A percentile compares a stretch with the other conserved stretches of the same genome.
Evolutionary conservation across 2,329 filamentous ascomycete genomes (phyloP).

Genomic region (Scytalidium lignicola): DNA sequence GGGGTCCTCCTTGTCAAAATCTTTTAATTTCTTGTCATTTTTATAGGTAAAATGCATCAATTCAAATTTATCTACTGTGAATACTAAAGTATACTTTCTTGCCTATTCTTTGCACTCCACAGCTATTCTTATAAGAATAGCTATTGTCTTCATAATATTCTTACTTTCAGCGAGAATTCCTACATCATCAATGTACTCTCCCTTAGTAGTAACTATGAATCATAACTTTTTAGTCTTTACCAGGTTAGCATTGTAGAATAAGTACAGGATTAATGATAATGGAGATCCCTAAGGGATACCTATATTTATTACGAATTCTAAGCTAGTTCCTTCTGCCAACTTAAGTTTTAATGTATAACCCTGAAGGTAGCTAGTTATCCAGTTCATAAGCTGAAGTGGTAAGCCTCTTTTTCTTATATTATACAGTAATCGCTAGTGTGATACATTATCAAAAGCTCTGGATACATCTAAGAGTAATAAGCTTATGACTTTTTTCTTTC

Average conservation of each 20-base stretch:
- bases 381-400: constrained; percentile 14
- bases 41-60: constrained; percentile 23
- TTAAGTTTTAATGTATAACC: constrained; percentile 14
- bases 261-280: constrained; percentile 27
- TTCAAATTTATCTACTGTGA: constrained; percentile 25
- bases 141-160: constrained; percentile 4
- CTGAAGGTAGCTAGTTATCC: constrained; percentile 17
- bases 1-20: background rate
- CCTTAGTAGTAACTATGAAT: constrained; percentile 6
- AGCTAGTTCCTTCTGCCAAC: constrained; percentile 12
- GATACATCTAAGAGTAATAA: constrained; percentile 28
- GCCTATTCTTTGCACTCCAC: constrained; percentile 19
- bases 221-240: constrained; percentile 17
- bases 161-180: constrained; percentile 14
- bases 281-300: constrained; percentile 27
- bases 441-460: constrained; percentile 27
- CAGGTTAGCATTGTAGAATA: constrained; percentile 29
- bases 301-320: constrained; percentile 12
- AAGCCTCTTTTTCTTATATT: constrained; percentile 16
- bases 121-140: constrained; percentile 13
- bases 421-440: constrained; percentile 18
- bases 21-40: background rate
- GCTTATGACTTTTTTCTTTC: constrained; percentile 17
- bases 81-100: constrained; percentile 20
- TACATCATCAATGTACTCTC: constrained; percentile 23